Conservation (phyloP, 1,139 yeast genomes). For the Wickerhamiella infanticola region DNA sequence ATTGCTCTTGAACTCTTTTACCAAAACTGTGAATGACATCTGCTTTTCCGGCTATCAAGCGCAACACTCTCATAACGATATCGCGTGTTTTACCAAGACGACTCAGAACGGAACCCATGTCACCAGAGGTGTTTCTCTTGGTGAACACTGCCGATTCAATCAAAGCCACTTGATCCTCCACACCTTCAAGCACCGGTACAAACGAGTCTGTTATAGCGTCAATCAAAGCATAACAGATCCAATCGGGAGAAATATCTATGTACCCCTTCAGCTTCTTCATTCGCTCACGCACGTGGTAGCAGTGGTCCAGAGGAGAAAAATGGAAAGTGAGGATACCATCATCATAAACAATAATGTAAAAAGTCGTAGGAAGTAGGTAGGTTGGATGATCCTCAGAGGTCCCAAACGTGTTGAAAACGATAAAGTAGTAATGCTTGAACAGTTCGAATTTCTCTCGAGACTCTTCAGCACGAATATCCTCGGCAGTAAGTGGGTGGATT, state of each 20-base stretch:
- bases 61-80: constrained; percentile 82
- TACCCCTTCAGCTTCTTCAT: constrained; percentile 81
- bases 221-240: constrained; percentile 86
- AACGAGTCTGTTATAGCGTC: constrained; percentile 91
- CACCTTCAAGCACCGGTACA: constrained; percentile 75
- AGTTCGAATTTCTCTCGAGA: constrained; percentile 90
- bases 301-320: constrained; percentile 64
- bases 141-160: constrained; percentile 67
- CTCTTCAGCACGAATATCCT: constrained; percentile 87
- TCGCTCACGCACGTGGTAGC: constrained; percentile 80
- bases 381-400: constrained; percentile 25
- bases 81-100: constrained; percentile 80
- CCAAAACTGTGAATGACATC: constrained; percentile 97
- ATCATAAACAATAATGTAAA: constrained; percentile 74
- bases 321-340: constrained; percentile 78
- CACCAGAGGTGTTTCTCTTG: background rate
- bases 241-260: constrained; percentile 75
- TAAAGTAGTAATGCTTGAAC: constrained; percentile 76
- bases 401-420: constrained; percentile 87
- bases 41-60: constrained; percentile 84
- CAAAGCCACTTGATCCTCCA: constrained; percentile 83
- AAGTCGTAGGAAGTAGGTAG: constrained; percentile 72
- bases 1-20: constrained; percentile 73
- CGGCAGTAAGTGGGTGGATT: constrained; percentile 90
- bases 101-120: constrained; percentile 37